Base-by-base conservation (phyloP, 805 yeast species). In the Wickerhamiella dianesei region DNA sequence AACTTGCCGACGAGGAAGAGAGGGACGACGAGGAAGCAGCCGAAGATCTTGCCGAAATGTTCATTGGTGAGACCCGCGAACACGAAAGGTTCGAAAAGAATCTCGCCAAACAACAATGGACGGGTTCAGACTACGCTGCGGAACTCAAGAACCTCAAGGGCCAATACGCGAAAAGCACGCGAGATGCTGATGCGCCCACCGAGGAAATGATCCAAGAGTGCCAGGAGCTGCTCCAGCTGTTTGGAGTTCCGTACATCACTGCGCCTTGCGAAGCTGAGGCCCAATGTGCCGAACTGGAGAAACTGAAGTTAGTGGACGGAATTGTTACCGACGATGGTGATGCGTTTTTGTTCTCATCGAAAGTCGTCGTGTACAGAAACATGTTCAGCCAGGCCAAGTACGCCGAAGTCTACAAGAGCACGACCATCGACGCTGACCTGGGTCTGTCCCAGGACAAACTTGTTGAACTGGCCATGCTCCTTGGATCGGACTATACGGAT, bases 211-310 rank as follows among this genome's bases (percentile, higher is more conserved):
- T 89, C 20, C 70, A 71, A 36, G 97, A 92, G 59, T 92, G 94
- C 17, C 96, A 92, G 64, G 95, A 87, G 52, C 68, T 92, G 39
- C 67, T 92, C 6, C 74, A 82, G 22, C 65, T 89, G 46, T 92
- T 92, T 69, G 98, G 98, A 1, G 82, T 92, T 3, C 99, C 99
- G 0, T 92, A 77, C 54, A 74, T 92, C 8, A 84, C 95, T 0
- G 96, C 98, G 0, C 99, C 98, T 1, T 86, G 86, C 88, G 99
- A 92, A 64, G 98, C 98, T 1, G 99, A 92, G 65, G 97, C 98
- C 0, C 98, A 92, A 59, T 92, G 99, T 65, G 96, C 95, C 0
- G 84, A 81, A 53, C 64, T 92, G 4, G 63, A 77, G 37, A 59
- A 63, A n/a, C 62, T 87, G 19, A 76, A 74, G 0, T 67, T 92